Evolutionary conservation across 1,139 yeast genomes (phyloP).

Genomic region (Lodderomyces oxycetoniae): DNA sequence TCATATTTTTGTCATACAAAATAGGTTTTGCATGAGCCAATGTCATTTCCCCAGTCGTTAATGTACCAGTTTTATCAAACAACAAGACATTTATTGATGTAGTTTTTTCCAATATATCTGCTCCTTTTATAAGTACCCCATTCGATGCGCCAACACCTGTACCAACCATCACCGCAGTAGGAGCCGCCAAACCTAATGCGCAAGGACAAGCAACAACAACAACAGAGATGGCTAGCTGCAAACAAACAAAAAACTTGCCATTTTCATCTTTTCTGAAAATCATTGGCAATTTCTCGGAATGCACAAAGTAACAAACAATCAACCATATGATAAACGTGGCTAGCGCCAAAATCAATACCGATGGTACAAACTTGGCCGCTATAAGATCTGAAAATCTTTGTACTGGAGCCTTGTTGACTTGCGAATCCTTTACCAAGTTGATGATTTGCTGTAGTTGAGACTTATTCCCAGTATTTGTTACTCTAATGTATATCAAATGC

Average conservation of each 20-base stretch:
- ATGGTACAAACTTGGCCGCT: constrained; percentile 84
- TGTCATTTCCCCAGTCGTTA: constrained; percentile 80
- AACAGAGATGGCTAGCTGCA: constrained; percentile 85
- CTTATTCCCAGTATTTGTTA: constrained; percentile 69
- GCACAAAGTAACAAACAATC: constrained; percentile 30
- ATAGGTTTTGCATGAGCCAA: constrained; percentile 28
- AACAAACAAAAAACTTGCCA: constrained; percentile 63
- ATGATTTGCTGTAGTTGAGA: constrained; percentile 89
- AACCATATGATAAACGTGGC: constrained; percentile 72
- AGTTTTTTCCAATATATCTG: constrained; percentile 78
- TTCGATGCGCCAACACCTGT: constrained; percentile 91
- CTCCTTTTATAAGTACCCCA: constrained; percentile 92
- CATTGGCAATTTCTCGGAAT: constrained; percentile 38
- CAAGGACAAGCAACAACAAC: constrained; percentile 98
- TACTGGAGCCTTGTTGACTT: constrained; percentile 81
- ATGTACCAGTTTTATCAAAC: constrained; percentile 95
- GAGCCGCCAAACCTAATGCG: constrained; percentile 94
- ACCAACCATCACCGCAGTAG: constrained; percentile 98
- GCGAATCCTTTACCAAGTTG: constrained; percentile 82
- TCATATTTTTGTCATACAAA: constrained; percentile 8
- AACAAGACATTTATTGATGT: constrained; percentile 61
- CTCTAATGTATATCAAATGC: constrained; percentile 64
- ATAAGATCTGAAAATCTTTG: constrained; percentile 83
- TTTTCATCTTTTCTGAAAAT: constrained; percentile 49
- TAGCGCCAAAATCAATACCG: constrained; percentile 56